Conservation (phyloP, 495 filamentous ascomycete species). For the Apiosordaria backusii region DNA sequence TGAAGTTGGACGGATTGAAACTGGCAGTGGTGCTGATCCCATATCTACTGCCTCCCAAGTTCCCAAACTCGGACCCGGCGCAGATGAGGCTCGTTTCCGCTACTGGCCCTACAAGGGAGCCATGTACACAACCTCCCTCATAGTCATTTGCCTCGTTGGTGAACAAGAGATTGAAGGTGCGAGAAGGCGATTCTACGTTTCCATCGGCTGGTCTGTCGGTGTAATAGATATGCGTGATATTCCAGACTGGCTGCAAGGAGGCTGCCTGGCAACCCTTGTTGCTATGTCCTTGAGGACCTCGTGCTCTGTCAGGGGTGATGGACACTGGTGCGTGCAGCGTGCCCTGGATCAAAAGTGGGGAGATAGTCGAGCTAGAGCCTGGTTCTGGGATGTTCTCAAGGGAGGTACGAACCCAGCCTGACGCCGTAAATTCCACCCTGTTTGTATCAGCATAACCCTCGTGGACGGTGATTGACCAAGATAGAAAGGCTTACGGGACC, state of each 20-base stretch:
- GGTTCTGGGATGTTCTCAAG: neutral
- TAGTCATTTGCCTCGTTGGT: conserved; percentile 28
- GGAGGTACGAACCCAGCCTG: conserved; percentile 2
- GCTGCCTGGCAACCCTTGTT: conserved; percentile 11
- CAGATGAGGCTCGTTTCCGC: conserved; percentile 12
- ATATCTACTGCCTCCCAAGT: conserved; percentile 16
- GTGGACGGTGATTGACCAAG: neutral
- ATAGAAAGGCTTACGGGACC: neutral
- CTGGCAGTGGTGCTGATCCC: conserved; percentile 16
- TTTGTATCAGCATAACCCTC: neutral
- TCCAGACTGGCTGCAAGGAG: conserved; percentile 23
- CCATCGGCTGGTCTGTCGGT: conserved; percentile 23
- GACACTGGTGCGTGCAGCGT: conserved; percentile 20
- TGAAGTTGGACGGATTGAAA: conserved; percentile 19
- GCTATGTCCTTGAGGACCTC: conserved; percentile 21
- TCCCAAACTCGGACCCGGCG: conserved; percentile 23
- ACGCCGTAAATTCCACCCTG: conserved; percentile 20
- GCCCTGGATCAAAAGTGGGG: conserved; percentile 22
- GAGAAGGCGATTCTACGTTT: neutral
- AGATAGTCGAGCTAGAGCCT: neutral
- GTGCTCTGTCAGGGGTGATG: conserved; percentile 24
- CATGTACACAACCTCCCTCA: conserved; percentile 27
- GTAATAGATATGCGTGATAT: conserved; percentile 15
- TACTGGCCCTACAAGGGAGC: neutral
- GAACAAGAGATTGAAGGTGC: conserved; percentile 22